Base-by-base conservation (phyloP, 169 alveolate species). In the Eimeria sp. region DNA sequence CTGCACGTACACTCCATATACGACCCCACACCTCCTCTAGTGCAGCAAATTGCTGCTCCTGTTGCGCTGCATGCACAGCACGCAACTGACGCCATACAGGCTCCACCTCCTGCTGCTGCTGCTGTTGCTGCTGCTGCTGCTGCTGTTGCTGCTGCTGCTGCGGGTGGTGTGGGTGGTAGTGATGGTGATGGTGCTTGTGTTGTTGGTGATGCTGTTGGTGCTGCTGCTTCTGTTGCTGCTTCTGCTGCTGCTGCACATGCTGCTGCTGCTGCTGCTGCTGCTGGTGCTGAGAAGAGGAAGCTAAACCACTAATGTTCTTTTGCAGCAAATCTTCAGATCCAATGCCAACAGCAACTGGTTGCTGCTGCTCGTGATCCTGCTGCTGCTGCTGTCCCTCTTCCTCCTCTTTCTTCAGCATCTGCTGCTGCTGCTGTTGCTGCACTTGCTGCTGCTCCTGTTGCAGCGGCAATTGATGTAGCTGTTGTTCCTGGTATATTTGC, bases 371-470 rank as follows among this genome's bases (percentile, higher is more conserved):
- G 40, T 34, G 40, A 34, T 34, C 40, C 40, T 34, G 40, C 40
- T 34, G 40, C 40, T 34, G 40, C 40, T 34, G 40, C 40, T 34
- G n/a, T n/a, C n/a, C n/a, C n/a, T n/a, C n/a, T n/a, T n/a, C n/a
- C n/a, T n/a, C n/a, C n/a, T n/a, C n/a, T n/a, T n/a, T n/a, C n/a
- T n/a, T n/a, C n/a, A n/a, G n/a, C n/a, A n/a, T n/a, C n/a, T n/a
- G 88, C 65, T 43, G 67, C 18, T 78, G 88, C 67, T 78, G 88
- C 88, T 43, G 88, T 47, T 40, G 88, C 67, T 78, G 88, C 88
- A 13, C 67, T 47, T 40, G 88, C 88, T 45, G 88, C 63, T 54
- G 63, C 4, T 54, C 27, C 40, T 70, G 80, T n/a, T 75, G 87
- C 57, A 34, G 87, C 87, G 30, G 87, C 58, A 14, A 4, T 40